A percentile compares a stretch with the other conserved stretches of the same genome.
Evolutionary conservation across 148 eudicot genomes (phyloP).

Genomic region (Cornus controversa): DNA sequence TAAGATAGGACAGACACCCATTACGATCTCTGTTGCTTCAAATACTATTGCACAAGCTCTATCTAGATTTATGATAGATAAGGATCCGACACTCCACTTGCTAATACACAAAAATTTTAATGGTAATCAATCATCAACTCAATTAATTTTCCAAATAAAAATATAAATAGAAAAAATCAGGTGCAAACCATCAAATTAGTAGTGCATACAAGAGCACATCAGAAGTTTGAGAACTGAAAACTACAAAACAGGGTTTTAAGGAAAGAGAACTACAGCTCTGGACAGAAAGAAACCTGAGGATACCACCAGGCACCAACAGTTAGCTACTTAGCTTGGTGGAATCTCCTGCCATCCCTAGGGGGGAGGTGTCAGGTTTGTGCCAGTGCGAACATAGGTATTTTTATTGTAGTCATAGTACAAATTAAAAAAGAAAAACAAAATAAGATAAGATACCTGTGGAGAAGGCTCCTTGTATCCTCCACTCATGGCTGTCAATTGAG

Average conservation of each 20-base stretch:
- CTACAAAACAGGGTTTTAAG: background rate
- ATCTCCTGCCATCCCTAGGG: too few species aligned
- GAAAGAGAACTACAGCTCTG: background rate
- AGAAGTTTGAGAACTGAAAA: background rate
- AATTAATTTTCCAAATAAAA: background rate
- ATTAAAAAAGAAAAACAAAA: too few species aligned
- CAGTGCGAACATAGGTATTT: too few species aligned
- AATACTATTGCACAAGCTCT: too few species aligned
- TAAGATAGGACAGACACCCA: too few species aligned
- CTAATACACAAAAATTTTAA: background rate
- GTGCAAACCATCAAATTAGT: background rate
- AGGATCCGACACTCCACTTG: background rate
- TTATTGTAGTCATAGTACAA: too few species aligned
- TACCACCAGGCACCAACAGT: too few species aligned
- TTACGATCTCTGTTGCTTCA: too few species aligned
- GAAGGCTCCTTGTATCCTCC: slow-evolving; percentile 64
- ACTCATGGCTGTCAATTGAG: slow-evolving; percentile 44
- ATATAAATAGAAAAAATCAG: background rate
- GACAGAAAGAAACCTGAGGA: background rate
- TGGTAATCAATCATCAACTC: background rate
- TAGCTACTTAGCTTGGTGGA: too few species aligned
- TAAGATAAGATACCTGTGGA: slow-evolving; percentile 39
- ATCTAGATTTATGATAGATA: too few species aligned
- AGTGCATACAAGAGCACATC: background rate
- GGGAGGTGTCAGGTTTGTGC: too few species aligned